Evolutionary conservation across 495 filamentous ascomycete genomes (phyloP).

Genomic region (Lasiosphaeria hispida): DNA sequence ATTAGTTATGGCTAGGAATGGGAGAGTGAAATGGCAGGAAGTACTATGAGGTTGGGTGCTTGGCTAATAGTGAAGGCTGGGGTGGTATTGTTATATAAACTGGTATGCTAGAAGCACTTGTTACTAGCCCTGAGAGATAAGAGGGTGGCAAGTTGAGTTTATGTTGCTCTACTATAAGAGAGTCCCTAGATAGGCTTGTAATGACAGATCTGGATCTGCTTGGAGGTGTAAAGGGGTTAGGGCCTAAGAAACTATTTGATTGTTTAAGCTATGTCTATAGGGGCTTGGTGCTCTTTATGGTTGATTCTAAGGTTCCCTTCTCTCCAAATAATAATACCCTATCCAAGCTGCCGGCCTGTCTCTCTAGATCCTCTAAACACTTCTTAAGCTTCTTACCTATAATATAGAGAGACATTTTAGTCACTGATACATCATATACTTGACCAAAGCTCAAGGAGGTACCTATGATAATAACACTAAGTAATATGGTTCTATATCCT

Average conservation of each 20-base stretch:
- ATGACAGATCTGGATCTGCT: constrained; percentile 45
- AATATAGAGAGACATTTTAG: no score
- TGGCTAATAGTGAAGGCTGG: constrained; percentile 44
- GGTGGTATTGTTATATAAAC: constrained; percentile 47
- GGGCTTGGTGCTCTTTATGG: constrained; percentile 17
- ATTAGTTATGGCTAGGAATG: constrained; percentile 38
- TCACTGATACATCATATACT: no score
- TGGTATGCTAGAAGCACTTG: constrained; percentile 37
- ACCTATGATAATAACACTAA: no score
- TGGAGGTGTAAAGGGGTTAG: constrained; percentile 43
- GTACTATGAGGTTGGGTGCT: constrained; percentile 41
- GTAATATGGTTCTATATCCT: no score
- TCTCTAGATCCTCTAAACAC: no score
- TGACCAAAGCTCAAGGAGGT: no score
- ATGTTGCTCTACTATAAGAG: constrained; percentile 46
- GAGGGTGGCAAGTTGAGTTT: constrained; percentile 45
- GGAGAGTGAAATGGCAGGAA: constrained; percentile 45
- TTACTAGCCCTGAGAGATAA: constrained; percentile 40
- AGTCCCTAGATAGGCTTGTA: constrained; percentile 43
- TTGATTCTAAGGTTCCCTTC: no score
- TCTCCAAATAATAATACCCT: no score
- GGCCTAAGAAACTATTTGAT: constrained; percentile 35
- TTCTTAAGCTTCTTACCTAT: no score
- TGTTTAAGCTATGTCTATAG: constrained; percentile 32
- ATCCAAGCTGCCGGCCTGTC: no score